These are phyloP conservation scores for Colletotrichum truncatum DNA, from an alignment of 2,329 filamentous ascomycete species.

Conservation along the genomic window DNA sequence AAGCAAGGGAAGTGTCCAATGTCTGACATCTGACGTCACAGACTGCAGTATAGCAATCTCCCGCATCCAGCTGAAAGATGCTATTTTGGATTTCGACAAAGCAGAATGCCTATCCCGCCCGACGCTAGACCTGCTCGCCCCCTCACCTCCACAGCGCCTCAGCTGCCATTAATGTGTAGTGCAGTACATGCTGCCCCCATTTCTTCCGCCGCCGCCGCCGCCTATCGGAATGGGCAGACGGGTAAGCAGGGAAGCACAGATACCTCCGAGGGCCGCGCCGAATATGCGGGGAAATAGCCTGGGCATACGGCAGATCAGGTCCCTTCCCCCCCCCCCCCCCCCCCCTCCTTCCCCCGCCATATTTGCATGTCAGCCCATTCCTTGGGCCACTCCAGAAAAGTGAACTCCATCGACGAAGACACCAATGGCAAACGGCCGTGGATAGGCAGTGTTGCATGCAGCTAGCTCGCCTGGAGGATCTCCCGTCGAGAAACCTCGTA, in stretches of 20 bases:
- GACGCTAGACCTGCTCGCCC: background rate
- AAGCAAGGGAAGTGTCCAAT: background rate
- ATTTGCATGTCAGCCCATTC: background rate
- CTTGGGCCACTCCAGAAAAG: background rate
- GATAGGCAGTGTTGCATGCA: conserved; percentile 21
- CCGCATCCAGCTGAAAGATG: conserved; percentile 1
- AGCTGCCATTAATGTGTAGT: no score
- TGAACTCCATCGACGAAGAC: background rate
- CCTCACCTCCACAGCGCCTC: no score
- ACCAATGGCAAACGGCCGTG: background rate
- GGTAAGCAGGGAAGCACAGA: background rate
- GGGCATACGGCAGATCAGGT: conserved; percentile 6
- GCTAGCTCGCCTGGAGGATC: background rate
- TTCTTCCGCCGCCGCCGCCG: background rate
- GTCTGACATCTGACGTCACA: background rate
- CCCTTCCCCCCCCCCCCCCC: background rate
- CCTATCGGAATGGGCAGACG: background rate
- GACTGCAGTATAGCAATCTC: no score
- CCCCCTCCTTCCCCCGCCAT: no score
- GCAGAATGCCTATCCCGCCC: background rate
- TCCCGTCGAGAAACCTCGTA: conserved; percentile 10
- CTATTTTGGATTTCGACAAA: background rate
- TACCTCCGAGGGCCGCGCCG: conserved; percentile 6
- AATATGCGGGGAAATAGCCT: conserved; percentile 19
- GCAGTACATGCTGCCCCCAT: no score